Evolutionary conservation across 2,329 filamentous ascomycete genomes (phyloP).

Genomic region (Nothophaeocryptopus gaeumannii): DNA sequence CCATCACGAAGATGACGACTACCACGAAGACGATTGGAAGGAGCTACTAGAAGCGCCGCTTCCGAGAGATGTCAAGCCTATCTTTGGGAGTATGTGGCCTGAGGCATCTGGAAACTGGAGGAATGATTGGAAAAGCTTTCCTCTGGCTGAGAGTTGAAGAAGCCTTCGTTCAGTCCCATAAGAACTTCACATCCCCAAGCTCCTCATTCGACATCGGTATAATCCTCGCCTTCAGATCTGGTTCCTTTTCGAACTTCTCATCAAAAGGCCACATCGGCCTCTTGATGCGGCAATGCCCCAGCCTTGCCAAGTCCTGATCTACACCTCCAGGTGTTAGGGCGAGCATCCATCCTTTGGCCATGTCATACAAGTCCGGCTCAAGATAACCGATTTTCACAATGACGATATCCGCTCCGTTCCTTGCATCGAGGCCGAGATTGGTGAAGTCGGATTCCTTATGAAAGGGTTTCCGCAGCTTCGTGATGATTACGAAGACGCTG

Average conservation of each 20-base stretch:
- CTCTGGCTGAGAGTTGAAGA: background rate
- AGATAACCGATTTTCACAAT: constrained; percentile 26
- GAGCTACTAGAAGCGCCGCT: too few species aligned
- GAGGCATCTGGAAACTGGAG: too few species aligned
- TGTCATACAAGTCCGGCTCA: constrained; percentile 23
- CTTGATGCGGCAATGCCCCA: constrained; percentile 18
- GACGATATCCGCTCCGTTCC: constrained; percentile 18
- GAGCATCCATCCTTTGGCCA: constrained; percentile 24
- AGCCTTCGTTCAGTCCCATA: background rate
- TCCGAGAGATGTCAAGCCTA: too few species aligned
- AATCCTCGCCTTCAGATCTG: constrained; percentile 18
- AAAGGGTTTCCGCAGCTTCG: constrained; percentile 23
- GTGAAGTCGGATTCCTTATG: constrained; percentile 22
- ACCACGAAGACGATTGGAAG: too few species aligned
- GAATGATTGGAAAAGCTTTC: too few species aligned
- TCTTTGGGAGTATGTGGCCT: too few species aligned
- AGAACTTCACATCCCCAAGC: background rate
- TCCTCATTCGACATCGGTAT: background rate
- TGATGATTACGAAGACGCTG: constrained; percentile 22
- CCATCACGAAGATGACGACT: too few species aligned
- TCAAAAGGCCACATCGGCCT: constrained; percentile 26
- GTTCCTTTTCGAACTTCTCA: constrained; percentile 3
- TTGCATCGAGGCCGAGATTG: constrained; percentile 15
- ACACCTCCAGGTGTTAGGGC: constrained; percentile 24
- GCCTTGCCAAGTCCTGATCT: constrained; percentile 19